phyloP scores from a whole-genome alignment of 2,329 filamentous ascomycete genomes.

The Colletotrichum liaoningense region DNA sequence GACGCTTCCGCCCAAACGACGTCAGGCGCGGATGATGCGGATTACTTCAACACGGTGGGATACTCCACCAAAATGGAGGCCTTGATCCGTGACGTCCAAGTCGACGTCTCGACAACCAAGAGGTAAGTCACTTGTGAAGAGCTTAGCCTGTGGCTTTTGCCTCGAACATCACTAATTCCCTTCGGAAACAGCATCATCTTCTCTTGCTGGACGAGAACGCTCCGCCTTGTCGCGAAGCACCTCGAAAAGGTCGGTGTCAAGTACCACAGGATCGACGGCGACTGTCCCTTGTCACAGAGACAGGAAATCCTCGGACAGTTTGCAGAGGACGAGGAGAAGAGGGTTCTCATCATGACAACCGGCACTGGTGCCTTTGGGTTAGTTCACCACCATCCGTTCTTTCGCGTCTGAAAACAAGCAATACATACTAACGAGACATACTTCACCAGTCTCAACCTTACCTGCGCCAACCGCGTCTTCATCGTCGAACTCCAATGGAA shows the following conservation, averaged over 20 bases:
- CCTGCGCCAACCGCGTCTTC: slow-evolving; percentile 59
- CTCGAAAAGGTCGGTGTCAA: slow-evolving; percentile 42
- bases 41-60: slow-evolving; percentile 43
- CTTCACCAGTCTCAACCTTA: slow-evolving; percentile 56
- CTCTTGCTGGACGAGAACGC: slow-evolving; percentile 57
- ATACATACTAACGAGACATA: neutral
- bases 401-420: neutral
- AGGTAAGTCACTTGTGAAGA: slow-evolving; percentile 36
- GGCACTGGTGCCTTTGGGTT: slow-evolving; percentile 64
- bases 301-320: slow-evolving; percentile 54
- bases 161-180: too few species aligned
- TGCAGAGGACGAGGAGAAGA: slow-evolving; percentile 36
- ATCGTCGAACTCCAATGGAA: slow-evolving; percentile 68
- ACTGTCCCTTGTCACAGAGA: slow-evolving; percentile 48
- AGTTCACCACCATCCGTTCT: slow-evolving; percentile 19
- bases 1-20: neutral
- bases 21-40: slow-evolving; percentile 27
- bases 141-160: too few species aligned
- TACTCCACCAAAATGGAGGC: slow-evolving; percentile 48
- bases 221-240: slow-evolving; percentile 49
- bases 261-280: slow-evolving; percentile 57
- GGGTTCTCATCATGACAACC: slow-evolving; percentile 63
- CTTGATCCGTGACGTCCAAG: slow-evolving; percentile 45
- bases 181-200: slow-evolving; percentile 53
- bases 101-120: slow-evolving; percentile 40